phyloP scores from a whole-genome alignment of 768 basidiomycete species.

The Russula ochroleuca region DNA sequence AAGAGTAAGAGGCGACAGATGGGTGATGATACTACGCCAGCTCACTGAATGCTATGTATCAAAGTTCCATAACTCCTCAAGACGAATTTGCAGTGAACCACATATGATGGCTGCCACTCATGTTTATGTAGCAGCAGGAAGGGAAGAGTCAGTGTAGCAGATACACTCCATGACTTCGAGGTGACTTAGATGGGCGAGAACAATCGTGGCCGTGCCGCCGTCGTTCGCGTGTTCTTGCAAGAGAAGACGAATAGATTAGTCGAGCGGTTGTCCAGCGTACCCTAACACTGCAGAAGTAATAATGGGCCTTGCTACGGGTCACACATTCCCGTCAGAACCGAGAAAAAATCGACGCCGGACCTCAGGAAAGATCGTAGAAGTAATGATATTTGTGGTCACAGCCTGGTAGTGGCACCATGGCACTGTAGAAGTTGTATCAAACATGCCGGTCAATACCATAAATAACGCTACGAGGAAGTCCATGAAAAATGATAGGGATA shows the following conservation, averaged over 20 bases:
- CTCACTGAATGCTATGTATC: neutral
- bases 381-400: neutral
- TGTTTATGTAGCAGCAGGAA: neutral
- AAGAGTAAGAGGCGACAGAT: neutral
- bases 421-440: neutral
- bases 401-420: neutral
- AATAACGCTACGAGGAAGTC: slow-evolving; percentile 4
- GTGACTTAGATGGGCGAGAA: no score
- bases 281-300: neutral
- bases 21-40: neutral
- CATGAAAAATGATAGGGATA: slow-evolving; percentile 5
- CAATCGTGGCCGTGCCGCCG: no score
- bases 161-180: no score
- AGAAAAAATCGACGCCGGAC: neutral
- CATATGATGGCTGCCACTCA: neutral
- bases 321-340: neutral
- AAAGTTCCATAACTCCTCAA: neutral
- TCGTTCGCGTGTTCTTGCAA: no score
- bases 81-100: neutral
- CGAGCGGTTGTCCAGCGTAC: no score
- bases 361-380: neutral
- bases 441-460: neutral
- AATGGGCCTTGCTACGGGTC: neutral
- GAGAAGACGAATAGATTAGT: no score
- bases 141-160: neutral